Base-by-base conservation (phyloP, 805 yeast genomes). In the Wickerhamomyces ciferrii region DNA sequence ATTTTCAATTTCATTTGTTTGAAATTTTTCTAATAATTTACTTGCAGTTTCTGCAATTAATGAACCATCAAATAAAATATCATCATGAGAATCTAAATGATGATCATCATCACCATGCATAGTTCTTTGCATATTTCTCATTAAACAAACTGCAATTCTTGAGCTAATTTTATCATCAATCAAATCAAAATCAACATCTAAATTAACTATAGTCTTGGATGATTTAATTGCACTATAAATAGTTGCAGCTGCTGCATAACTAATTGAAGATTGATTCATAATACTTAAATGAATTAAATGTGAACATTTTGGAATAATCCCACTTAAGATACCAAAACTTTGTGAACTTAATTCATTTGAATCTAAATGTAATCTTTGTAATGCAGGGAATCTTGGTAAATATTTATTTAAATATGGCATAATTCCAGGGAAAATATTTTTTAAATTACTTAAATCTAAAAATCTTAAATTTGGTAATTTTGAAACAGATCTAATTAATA, bases 71-170 rank as follows among this genome's bases (percentile, higher is more conserved):
- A 82, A 84, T 62, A 86, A 73, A 42, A 86, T 69, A 52, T 86
- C 92, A 60, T 76, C 86, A 36, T 68, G 53, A 4, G 67, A 48
- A 20, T 63, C 72, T 53, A 62, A 68, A 41, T 47, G 50, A n/a
- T 61, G 46, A 43, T 52, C 52, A 47, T 61, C 64, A 29, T 58
- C 59, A 11, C 65, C 53, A 39, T 67, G 66, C 45, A 83, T 65
- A n/a, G 75, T 70, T 35, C 69, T 63, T 54, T 84, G 89, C 84
- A 90, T 83, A 62, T 91, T 91, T 55, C 84, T 77, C 83, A 91
- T 83, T 42, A 94, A 78, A 54, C 85, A 82, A 39, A 87, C 73
- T 1, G 95, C 94, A 48, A 90, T 77, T 56, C 82, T 77, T 38
- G 89, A 86, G 56, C 78, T 81, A 52, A 84, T 74, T 43, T 74